phyloP scores from a whole-genome alignment of 2,329 filamentous ascomycete genomes.

The Cladosporium sp. region DNA sequence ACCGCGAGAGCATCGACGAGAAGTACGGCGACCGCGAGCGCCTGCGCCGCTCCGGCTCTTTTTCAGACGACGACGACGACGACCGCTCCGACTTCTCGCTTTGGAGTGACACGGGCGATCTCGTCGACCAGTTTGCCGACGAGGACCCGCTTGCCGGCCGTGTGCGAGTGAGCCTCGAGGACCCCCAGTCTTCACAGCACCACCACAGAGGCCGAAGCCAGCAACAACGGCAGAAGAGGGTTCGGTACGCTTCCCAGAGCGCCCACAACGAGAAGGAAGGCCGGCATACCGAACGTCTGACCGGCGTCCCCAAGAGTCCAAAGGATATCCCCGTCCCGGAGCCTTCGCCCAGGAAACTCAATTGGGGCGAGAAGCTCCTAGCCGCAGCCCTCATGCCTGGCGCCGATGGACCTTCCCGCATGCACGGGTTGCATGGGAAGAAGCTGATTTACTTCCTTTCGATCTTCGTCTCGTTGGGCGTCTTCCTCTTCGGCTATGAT shows the following conservation, averaged over 20 bases:
- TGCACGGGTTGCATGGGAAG: slow-evolving; percentile 93
- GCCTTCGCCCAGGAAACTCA: slow-evolving; percentile 59
- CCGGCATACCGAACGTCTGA: slow-evolving; percentile 23
- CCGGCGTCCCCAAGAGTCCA: slow-evolving; percentile 49
- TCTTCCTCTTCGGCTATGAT: slow-evolving; percentile 87
- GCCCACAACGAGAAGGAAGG: slow-evolving; percentile 38
- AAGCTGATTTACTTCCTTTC: slow-evolving; percentile 71
- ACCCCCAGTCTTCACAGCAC: slow-evolving; percentile 38
- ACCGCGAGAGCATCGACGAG: slow-evolving; percentile 44
- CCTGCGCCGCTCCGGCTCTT: slow-evolving; percentile 35
- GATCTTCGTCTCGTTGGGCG: slow-evolving; percentile 54
- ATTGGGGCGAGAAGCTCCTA: slow-evolving; percentile 65
- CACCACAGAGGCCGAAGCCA: slow-evolving; percentile 16
- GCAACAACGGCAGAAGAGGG: slow-evolving; percentile 15
- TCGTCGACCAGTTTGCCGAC: slow-evolving; percentile 84
- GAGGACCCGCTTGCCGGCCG: slow-evolving; percentile 73
- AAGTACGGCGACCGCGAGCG: slow-evolving; percentile 46
- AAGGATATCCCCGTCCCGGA: slow-evolving; percentile 81
- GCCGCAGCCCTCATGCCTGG: slow-evolving; percentile 81
- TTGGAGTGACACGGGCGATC: slow-evolving; percentile 93
- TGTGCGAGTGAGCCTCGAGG: slow-evolving; percentile 63
- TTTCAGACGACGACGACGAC: slow-evolving; percentile 21
- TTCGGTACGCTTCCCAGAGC: slow-evolving; percentile 12
- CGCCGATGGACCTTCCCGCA: slow-evolving; percentile 59
- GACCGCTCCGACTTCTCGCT: slow-evolving; percentile 67